Evolutionary conservation across 2,329 filamentous ascomycete species (phyloP), one percentile per base, ranked within the genome.

Genomic region (Trichoderma brevicompactum): DNA sequence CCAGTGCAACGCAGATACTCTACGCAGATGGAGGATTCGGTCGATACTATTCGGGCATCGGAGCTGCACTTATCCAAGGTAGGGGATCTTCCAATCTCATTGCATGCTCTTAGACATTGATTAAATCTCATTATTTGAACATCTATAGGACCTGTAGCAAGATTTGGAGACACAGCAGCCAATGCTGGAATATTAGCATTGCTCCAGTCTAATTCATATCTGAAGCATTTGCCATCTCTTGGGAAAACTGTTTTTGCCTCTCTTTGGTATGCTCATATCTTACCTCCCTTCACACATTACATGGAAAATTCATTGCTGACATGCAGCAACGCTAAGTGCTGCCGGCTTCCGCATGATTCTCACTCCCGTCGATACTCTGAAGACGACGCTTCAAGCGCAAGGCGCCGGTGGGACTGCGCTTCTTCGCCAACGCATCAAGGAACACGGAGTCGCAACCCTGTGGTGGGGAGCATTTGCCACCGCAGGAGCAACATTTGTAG

Each of bases 401-500:
- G 81, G 81, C 0, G 68, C 78, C 1, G 74, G 77, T 1, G 81
- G 81, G 1, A 81, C 79, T 0, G 69, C 74, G 0, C 68, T 83
- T 2, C 74, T 83, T 7, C 77, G 80, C 10, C 78, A 78, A 49
- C 78, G 81, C 1, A 74, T 82, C 69, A 81, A 79, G 70, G 75
- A 73, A 0, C 71, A 83, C 19, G 81, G 81, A 0, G 34, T 82
- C 2, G 79, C 79, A 2, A 82, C 80, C 62, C 70, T 83, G 9
- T 83, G 81, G 80, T 83, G 81, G 81, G 81, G 81, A 10, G 81
- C 81, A 0, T 73, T 83, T 53, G 81, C 81, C 4, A 83, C 81
- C 0, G 81, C 81, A 0, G 80, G 79, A 1, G 81, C 81, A 0
- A 83, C 81, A 0, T 83, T 83, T 65, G 81, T 80, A 1, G 81